phyloP scores from a whole-genome alignment of 1,284 basidiomycete genomes.

The Golubevia pallescens region DNA sequence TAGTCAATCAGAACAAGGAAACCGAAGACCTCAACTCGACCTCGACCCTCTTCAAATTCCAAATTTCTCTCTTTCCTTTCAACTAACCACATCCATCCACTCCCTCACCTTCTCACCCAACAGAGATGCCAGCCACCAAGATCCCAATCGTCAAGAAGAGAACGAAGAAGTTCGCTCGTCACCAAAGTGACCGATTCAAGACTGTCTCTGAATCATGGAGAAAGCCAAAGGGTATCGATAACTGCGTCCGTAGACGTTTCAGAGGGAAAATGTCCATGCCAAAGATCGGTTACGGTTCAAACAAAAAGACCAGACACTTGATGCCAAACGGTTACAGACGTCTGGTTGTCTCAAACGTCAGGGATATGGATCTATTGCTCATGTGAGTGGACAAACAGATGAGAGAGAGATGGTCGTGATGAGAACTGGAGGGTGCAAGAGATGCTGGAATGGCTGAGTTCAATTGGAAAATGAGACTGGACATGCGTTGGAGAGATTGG shows the following conservation, averaged over 20 bases:
- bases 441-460: too few species aligned
- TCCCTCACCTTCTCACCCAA: not conserved
- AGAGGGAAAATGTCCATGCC: constrained; percentile 53
- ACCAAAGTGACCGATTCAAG: constrained; percentile 63
- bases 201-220: constrained; percentile 58
- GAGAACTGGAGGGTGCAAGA: too few species aligned
- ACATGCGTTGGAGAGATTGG: too few species aligned
- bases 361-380: constrained; percentile 61
- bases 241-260: constrained; percentile 59
- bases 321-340: constrained; percentile 64
- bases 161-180: constrained; percentile 61
- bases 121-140: constrained; percentile 54
- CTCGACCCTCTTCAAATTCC: too few species aligned
- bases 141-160: constrained; percentile 65
- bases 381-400: constrained; percentile 25
- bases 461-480: too few species aligned
- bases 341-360: constrained; percentile 57
- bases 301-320: constrained; percentile 65
- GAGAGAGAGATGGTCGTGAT: too few species aligned
- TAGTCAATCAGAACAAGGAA: too few species aligned
- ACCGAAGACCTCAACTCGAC: too few species aligned
- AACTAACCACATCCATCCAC: not conserved
- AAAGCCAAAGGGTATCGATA: constrained; percentile 64
- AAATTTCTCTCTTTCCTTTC: not conserved
- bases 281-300: constrained; percentile 64